Base-by-base conservation (phyloP, 1,139 yeast species). In the Nadsonia commutata region DNA sequence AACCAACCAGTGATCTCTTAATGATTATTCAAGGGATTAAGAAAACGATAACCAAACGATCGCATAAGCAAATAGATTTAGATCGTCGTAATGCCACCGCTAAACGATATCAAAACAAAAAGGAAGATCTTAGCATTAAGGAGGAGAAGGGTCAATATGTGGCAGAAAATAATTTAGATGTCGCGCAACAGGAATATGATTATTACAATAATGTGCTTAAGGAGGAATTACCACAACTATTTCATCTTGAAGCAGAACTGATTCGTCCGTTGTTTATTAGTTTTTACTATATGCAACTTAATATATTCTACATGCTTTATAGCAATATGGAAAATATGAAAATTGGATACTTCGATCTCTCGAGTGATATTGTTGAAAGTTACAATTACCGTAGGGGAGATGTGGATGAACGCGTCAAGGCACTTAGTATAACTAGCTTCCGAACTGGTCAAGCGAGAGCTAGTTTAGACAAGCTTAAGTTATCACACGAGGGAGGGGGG, bases 241-340 rank as follows among this genome's bases (percentile, higher is more conserved):
- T 90, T 63, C 77, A 75, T 55, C 70, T 90, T 65, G 96, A 90
- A 64, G 82, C 86, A 8, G 94, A 85, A 55, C 85, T 90, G 60
- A 88, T 90, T 59, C 79, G 77, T 57, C 98, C 98, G 9, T 68
- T 90, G 56, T 90, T 90, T 65, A 93, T 86, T 53, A 80, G 93
- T 47, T 80, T 90, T 62, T 90, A 90, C 67, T 90, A 79, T 70
- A 90, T 90, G 97, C 98, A 90, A 67, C 74, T 90, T 66, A 90
- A 88, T 67, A 85, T 90, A 47, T 90, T 85, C 65, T 90, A 90
- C 70, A 86, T 96, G 0, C 68, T 90, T 50, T 86, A 83, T 67
- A 80, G 72, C 57, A 74, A 83, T 54, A 83, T 90, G 85, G 95
- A 88, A 63, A 95, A 85, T 60, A 78, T 88, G 80, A 86, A 90